These are phyloP conservation scores for Cladosporium sp. DNA, from an alignment of 2,329 filamentous ascomycete species.

Conservation along the genomic window DNA sequence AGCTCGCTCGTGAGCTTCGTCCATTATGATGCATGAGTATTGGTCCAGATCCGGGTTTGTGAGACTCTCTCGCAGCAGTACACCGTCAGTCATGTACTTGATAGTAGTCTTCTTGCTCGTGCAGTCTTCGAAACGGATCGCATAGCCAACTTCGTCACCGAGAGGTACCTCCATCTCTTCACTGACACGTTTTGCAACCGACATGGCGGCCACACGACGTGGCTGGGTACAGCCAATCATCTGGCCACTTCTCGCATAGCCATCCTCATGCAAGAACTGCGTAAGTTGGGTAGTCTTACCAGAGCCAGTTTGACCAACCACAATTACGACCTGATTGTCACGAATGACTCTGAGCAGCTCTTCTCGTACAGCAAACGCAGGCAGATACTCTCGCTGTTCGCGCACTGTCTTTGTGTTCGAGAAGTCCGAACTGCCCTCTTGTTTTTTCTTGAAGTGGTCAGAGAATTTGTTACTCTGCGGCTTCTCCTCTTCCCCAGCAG, in stretches of 20 bases:
- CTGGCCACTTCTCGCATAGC: constrained; percentile 75
- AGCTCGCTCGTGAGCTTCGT: constrained; percentile 95
- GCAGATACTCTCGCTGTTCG: constrained; percentile 90
- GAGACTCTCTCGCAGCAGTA: constrained; percentile 87
- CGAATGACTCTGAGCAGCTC: constrained; percentile 88
- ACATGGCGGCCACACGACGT: constrained; percentile 96
- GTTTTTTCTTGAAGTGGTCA: constrained; percentile 82
- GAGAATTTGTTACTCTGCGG: constrained; percentile 79
- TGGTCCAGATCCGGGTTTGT: constrained; percentile 91
- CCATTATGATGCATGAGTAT: constrained; percentile 99
- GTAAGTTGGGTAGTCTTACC: constrained; percentile 98
- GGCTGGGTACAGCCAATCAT: constrained; percentile 98
- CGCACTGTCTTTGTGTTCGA: constrained; percentile 86
- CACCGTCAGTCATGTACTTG: constrained; percentile 99
- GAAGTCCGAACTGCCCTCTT: constrained; percentile 81
- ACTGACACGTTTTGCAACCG: constrained; percentile 94
- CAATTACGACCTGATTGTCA: constrained; percentile 96
- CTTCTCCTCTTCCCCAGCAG: constrained; percentile 63
- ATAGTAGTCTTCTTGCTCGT: constrained; percentile 94
- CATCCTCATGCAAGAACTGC: constrained; percentile 94
- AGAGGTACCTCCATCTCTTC: constrained; percentile 97
- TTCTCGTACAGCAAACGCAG: constrained; percentile 94
- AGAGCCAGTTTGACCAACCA: constrained; percentile 95
- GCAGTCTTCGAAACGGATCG: constrained; percentile 97
- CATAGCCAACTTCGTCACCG: constrained; percentile 87